Evolutionary conservation across 441 rosid genomes (phyloP).

Genomic region (Breynia disticha): DNA sequence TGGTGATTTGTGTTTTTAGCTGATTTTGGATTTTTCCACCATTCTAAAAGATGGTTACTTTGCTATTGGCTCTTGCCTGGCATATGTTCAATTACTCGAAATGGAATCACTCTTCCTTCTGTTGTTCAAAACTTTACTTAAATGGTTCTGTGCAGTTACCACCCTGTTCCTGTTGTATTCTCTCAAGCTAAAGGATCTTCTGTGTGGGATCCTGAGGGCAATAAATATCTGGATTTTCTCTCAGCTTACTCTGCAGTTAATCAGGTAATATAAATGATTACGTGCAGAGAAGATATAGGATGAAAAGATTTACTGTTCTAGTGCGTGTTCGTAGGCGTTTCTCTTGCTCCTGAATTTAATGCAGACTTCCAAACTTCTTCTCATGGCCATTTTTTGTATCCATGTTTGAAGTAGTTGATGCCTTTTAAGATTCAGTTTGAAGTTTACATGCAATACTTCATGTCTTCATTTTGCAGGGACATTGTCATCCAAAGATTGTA

Average conservation of each 20-base stretch:
- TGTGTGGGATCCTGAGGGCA: constrained; percentile 91
- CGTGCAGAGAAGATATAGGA: too few species aligned
- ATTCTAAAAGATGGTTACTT: too few species aligned
- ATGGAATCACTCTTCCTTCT: too few species aligned
- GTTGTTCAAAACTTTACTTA: too few species aligned
- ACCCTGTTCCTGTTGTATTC: constrained; percentile 90
- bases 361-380: too few species aligned
- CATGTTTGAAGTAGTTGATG: not conserved
- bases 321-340: too few species aligned
- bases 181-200: constrained; percentile 74
- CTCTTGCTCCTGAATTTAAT: too few species aligned
- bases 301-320: too few species aligned
- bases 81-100: too few species aligned
- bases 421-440: not conserved
- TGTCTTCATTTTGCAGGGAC: constrained; percentile 47
- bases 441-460: constrained; percentile 2
- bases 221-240: constrained; percentile 81
- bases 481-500: constrained; percentile 86
- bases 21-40: too few species aligned
- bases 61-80: too few species aligned
- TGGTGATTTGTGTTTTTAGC: too few species aligned
- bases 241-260: constrained; percentile 92
- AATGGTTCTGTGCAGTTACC: constrained; percentile 46
- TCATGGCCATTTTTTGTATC: not conserved
- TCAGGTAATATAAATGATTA: constrained; percentile 44